phyloP scores from a whole-genome alignment of 305 asterid species.

The Fraxinus platypoda region DNA sequence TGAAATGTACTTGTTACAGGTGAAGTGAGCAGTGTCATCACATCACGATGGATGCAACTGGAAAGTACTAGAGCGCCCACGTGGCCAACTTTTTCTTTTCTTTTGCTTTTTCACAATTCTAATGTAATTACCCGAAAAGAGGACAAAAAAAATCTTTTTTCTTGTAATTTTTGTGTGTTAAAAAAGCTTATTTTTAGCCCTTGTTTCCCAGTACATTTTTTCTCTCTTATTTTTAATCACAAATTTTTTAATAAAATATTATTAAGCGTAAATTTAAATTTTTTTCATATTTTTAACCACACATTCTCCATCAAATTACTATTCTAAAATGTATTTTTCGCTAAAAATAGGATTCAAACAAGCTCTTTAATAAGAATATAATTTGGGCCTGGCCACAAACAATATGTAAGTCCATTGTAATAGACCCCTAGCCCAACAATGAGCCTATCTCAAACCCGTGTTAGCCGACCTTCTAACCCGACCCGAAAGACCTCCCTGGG shows the following conservation, averaged over 20 bases:
- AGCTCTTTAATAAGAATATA: no score
- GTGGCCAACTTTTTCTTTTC: slow-evolving; percentile 5
- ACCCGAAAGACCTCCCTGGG: background rate
- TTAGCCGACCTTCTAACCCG: background rate
- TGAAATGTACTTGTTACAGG: background rate
- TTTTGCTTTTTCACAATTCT: background rate
- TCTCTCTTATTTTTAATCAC: no score
- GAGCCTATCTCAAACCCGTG: background rate
- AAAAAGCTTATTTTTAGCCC: no score
- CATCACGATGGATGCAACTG: slow-evolving; percentile 1
- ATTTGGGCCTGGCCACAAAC: background rate
- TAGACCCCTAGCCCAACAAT: slow-evolving; percentile 9
- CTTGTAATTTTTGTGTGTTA: no score
- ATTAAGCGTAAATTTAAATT: no score
- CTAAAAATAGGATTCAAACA: no score
- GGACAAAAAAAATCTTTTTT: no score
- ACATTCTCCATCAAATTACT: no score
- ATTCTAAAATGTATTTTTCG: no score
- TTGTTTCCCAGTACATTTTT: no score
- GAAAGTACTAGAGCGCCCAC: slow-evolving; percentile 13
- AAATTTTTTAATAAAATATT: no score
- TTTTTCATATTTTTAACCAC: no score
- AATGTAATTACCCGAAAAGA: background rate
- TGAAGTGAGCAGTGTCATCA: slow-evolving; percentile 13
- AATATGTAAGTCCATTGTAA: background rate